Percentiles rank a stretch among this genome's conserved stretches.
These are phyloP conservation scores for Daldinia bambusicola DNA, from an alignment of 495 filamentous ascomycete species.

Conservation along the genomic window DNA sequence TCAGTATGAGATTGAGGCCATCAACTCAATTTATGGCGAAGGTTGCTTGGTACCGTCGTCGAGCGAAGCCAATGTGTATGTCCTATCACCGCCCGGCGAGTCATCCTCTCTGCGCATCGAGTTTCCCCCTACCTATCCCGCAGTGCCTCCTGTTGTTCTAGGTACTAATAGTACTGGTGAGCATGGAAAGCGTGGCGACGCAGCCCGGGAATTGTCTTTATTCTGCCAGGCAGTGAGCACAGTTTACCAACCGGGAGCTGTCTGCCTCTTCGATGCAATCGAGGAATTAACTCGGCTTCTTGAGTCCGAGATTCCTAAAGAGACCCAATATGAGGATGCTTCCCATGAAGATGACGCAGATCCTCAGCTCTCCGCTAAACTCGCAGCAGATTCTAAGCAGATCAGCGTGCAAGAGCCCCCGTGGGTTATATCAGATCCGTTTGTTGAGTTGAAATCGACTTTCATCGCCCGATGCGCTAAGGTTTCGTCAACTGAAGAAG, in stretches of 20 bases:
- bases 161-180: conserved; percentile 70
- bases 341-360: conserved; percentile 27
- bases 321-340: conserved; percentile 26
- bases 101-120: conserved; percentile 67
- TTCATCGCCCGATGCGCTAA: conserved; percentile 81
- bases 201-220: conserved; percentile 70
- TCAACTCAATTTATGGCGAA: conserved; percentile 92
- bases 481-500: conserved; percentile 74
- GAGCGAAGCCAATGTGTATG: conserved; percentile 52
- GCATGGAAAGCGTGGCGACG: conserved; percentile 72
- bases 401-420: conserved; percentile 56
- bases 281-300: conserved; percentile 65
- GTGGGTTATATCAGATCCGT: conserved; percentile 76
- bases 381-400: conserved; percentile 15
- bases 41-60: conserved; percentile 63
- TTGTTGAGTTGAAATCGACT: conserved; percentile 85
- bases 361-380: conserved; percentile 8
- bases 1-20: conserved; percentile 83
- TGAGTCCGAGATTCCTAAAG: conserved; percentile 31
- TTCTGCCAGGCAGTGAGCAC: conserved; percentile 71
- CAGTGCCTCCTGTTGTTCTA: conserved; percentile 71
- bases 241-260: conserved; percentile 75
- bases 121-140: conserved; percentile 78
- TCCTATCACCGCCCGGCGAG: conserved; percentile 62
- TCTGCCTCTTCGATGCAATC: conserved; percentile 89